Conservation (phyloP, 441 rosid genomes). For the Croton laevigatus region DNA sequence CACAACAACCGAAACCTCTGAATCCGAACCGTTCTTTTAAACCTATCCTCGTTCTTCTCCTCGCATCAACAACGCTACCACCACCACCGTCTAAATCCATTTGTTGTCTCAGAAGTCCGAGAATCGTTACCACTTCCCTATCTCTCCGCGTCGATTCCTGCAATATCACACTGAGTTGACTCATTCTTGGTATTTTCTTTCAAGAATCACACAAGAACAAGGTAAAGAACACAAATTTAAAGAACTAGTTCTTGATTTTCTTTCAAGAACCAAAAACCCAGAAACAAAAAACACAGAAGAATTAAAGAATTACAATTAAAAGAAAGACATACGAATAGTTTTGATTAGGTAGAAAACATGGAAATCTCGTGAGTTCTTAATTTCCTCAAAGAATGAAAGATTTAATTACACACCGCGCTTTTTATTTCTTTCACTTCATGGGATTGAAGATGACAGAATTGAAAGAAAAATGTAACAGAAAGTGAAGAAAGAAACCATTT, state of each 20-base stretch:
- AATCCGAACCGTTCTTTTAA: slow-evolving; percentile 63
- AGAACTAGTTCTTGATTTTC: too few species aligned
- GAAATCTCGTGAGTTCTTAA: slow-evolving; percentile 13
- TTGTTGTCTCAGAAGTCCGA: slow-evolving; percentile 43
- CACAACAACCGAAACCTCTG: slow-evolving; percentile 58
- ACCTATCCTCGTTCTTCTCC: slow-evolving; percentile 31
- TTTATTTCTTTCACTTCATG: neutral
- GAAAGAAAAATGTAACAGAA: neutral
- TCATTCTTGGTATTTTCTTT: slow-evolving; percentile 32
- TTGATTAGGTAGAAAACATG: neutral
- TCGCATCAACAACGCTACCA: slow-evolving; percentile 6
- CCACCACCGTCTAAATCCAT: slow-evolving; percentile 38
- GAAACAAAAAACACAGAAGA: neutral
- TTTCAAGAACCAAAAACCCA: neutral
- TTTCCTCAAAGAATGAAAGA: neutral
- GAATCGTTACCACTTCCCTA: slow-evolving; percentile 40
- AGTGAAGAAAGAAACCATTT: neutral
- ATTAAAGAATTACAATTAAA: neutral
- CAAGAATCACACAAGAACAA: too few species aligned
- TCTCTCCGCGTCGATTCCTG: slow-evolving; percentile 47
- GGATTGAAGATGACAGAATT: neutral
- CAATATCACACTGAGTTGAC: slow-evolving; percentile 48
- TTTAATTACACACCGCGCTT: slow-evolving; percentile 15
- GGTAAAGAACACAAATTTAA: too few species aligned
- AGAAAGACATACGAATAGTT: neutral